Evolutionary conservation across 148 eudicot genomes (phyloP).

Genomic region (Silene conica): DNA sequence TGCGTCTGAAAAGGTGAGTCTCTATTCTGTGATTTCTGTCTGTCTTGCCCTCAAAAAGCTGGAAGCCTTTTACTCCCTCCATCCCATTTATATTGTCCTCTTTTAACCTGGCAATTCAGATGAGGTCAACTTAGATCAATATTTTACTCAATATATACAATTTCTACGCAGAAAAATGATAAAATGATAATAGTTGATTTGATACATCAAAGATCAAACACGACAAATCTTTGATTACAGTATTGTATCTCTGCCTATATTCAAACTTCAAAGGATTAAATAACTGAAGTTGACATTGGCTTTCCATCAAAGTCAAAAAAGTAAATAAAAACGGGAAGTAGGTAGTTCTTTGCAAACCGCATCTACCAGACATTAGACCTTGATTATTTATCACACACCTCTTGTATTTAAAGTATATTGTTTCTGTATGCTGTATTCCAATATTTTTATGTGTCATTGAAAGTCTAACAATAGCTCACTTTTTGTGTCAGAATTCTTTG

Average conservation of each 20-base stretch:
- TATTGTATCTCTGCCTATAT: not conserved
- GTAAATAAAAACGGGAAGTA: not conserved
- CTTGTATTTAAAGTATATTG: not conserved
- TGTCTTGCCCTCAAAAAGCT: not conserved
- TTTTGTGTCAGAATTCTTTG: conserved; percentile 20
- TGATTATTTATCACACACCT: not conserved
- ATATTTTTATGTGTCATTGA: not conserved
- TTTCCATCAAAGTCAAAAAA: not conserved
- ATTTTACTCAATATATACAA: too few species aligned
- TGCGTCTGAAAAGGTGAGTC: conserved; percentile 40
- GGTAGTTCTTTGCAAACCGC: not conserved
- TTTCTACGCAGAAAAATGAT: too few species aligned
- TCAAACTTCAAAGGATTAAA: not conserved
- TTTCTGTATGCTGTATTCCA: not conserved
- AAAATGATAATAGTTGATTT: too few species aligned
- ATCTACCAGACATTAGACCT: not conserved
- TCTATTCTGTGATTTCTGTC: not conserved
- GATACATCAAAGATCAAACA: too few species aligned
- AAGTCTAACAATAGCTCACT: conserved; percentile 2
- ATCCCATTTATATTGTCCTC: too few species aligned
- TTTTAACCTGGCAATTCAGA: too few species aligned
- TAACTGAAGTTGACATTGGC: not conserved
- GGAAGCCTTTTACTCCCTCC: not conserved
- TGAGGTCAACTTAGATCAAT: too few species aligned
- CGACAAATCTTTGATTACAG: too few species aligned